phyloP scores from a whole-genome alignment of 192 early-diverging fungal genomes.

The Coemansia sp. region DNA sequence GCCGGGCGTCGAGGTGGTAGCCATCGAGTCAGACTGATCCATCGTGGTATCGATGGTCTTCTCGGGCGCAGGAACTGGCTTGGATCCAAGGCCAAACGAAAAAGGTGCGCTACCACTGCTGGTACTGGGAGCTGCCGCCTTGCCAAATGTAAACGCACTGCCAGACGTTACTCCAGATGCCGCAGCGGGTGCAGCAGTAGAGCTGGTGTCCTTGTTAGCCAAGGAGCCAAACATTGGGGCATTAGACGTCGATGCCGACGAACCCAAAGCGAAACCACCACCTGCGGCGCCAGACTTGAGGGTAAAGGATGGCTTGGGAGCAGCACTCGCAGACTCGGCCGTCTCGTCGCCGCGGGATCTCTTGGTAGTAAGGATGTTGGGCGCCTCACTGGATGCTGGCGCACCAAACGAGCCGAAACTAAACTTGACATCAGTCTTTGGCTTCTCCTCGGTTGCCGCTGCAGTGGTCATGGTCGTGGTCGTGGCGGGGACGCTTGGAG shows the following conservation, averaged over 20 bases:
- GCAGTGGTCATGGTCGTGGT: neutral
- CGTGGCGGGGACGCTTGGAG: neutral
- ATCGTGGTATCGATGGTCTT: slow-evolving; percentile 37
- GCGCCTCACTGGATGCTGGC: neutral
- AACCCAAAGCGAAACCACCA: neutral
- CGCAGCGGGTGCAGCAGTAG: neutral
- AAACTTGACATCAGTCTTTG: slow-evolving; percentile 15
- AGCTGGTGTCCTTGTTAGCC: neutral
- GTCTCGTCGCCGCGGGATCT: neutral
- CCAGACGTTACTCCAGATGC: neutral
- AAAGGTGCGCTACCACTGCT: neutral
- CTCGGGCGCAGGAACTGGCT: slow-evolving; percentile 6
- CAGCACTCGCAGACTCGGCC: neutral
- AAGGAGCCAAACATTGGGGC: slow-evolving; percentile 2
- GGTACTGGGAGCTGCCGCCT: neutral
- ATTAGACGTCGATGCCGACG: neutral
- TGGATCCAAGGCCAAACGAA: slow-evolving; percentile 13
- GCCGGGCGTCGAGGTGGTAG: neutral
- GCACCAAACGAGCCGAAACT: slow-evolving; percentile 13
- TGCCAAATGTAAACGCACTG: slow-evolving; percentile 20
- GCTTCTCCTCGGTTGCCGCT: slow-evolving; percentile 9
- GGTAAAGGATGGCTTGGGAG: slow-evolving; percentile 23
- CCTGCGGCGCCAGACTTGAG: slow-evolving; percentile 9
- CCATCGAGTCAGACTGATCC: neutral
- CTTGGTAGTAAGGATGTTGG: neutral